phyloP scores from a whole-genome alignment of 768 basidiomycete species.

The Mycena sanguinolenta region DNA sequence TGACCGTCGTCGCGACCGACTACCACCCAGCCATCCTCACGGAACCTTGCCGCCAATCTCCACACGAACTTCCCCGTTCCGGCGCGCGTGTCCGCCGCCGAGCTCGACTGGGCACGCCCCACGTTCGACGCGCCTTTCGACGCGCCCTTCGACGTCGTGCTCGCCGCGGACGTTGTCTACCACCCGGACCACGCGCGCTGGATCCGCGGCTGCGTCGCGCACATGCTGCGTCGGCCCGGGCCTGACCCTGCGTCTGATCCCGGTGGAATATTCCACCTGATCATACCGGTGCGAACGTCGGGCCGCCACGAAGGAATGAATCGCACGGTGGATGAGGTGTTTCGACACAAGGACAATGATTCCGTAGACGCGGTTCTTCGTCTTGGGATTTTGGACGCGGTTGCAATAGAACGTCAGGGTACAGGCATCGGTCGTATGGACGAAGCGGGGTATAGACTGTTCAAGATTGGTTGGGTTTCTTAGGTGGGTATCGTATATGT shows the following conservation, averaged over 20 bases:
- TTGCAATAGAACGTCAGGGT: conserved; percentile 61
- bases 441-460: conserved; percentile 77
- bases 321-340: conserved; percentile 68
- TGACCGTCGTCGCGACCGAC: conserved; percentile 76
- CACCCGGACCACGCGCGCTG: conserved; percentile 76
- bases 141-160: conserved; percentile 73
- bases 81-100: conserved; percentile 55
- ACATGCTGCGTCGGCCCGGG: conserved; percentile 56
- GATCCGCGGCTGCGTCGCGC: conserved; percentile 74
- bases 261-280: conserved; percentile 77
- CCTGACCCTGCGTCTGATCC: conserved; percentile 27
- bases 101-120: conserved; percentile 78
- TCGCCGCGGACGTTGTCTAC: conserved; percentile 88
- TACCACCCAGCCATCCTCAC: conserved; percentile 81
- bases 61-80: conserved; percentile 58
- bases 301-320: conserved; percentile 73
- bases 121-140: conserved; percentile 39
- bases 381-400: conserved; percentile 62
- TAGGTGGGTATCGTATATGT: conserved; percentile 10
- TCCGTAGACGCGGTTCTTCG: conserved; percentile 30
- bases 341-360: conserved; percentile 46
- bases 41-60: conserved; percentile 76
- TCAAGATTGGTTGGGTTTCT: conserved; percentile 77
- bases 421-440: conserved; percentile 73
- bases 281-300: conserved; percentile 76